These are phyloP conservation scores for Strigomonas culicis DNA, from an alignment of 208 protist genomes.

Conservation along the genomic window DNA sequence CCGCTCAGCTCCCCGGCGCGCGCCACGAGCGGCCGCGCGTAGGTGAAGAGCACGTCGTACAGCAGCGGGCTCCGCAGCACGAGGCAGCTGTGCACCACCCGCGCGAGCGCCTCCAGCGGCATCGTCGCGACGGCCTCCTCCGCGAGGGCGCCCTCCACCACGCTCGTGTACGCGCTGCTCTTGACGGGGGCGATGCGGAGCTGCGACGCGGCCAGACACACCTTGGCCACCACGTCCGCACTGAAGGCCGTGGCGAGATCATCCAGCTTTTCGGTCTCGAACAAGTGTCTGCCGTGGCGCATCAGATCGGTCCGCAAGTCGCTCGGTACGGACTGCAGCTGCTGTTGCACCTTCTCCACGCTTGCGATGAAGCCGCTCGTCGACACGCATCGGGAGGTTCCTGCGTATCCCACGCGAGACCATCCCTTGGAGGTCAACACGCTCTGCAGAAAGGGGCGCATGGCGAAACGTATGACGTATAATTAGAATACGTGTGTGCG, in stretches of 20 bases:
- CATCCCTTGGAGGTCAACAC: not conserved
- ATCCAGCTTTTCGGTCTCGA: slow-evolving; percentile 78
- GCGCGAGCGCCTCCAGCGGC: slow-evolving; percentile 58
- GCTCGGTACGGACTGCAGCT: slow-evolving; percentile 48
- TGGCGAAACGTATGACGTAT: too few relatives aligned
- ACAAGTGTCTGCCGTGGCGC: slow-evolving; percentile 70
- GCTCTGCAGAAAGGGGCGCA: not conserved
- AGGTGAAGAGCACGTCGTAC: slow-evolving; percentile 80
- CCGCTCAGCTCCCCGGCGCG: slow-evolving; percentile 48
- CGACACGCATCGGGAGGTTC: slow-evolving; percentile 17
- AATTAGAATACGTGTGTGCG: too few relatives aligned
- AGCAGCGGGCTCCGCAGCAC: slow-evolving; percentile 67
- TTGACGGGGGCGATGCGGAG: slow-evolving; percentile 67
- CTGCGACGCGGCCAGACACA: slow-evolving; percentile 73
- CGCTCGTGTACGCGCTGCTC: slow-evolving; percentile 46
- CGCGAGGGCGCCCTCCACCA: slow-evolving; percentile 40
- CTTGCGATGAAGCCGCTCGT: slow-evolving; percentile 61
- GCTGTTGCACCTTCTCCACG: slow-evolving; percentile 69
- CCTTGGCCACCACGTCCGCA: slow-evolving; percentile 41
- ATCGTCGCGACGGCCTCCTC: slow-evolving; percentile 39
- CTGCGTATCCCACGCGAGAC: not conserved
- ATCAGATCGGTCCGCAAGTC: slow-evolving; percentile 58
- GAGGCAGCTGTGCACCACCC: slow-evolving; percentile 80
- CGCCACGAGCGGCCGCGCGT: slow-evolving; percentile 50
- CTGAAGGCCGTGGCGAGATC: slow-evolving; percentile 51